Evolutionary conservation across 73 alveolate species (phyloP).

Genomic region (Paramecium pentaurelia): DNA sequence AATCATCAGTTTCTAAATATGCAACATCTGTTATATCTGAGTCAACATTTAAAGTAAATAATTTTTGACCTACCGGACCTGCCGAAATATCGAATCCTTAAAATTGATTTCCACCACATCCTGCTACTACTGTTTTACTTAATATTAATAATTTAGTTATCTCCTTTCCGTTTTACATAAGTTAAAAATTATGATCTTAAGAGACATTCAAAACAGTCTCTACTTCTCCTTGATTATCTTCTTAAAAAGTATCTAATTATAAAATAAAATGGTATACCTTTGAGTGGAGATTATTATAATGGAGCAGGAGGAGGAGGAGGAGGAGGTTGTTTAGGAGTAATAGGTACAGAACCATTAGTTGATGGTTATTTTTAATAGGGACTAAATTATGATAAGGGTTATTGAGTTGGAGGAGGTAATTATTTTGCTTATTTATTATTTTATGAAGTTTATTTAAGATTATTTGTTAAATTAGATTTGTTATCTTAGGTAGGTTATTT

Average conservation of each 20-base stretch:
- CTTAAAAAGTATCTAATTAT: background rate
- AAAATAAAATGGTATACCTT: background rate
- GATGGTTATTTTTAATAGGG: background rate
- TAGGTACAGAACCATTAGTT: background rate
- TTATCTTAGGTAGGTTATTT: background rate
- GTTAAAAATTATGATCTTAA: background rate
- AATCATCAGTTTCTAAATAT: background rate
- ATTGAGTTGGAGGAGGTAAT: background rate
- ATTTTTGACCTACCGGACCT: background rate
- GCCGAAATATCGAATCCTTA: background rate
- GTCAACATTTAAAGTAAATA: background rate
- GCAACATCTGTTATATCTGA: background rate
- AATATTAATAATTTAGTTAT: background rate
- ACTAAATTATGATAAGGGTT: background rate
- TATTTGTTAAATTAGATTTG: background rate
- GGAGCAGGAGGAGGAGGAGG: background rate
- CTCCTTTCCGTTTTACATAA: background rate
- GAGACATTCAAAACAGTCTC: background rate
- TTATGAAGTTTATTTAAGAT: background rate
- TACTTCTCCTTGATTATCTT: background rate
- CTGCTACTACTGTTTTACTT: background rate
- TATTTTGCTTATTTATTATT: background rate
- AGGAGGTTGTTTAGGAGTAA: background rate
- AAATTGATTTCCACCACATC: background rate
- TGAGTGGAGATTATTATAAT: background rate